Percentiles rank a stretch among this genome's conserved stretches.
phyloP scores from a whole-genome alignment of 192 early-diverging fungal species.

The Backusella westeae region DNA sequence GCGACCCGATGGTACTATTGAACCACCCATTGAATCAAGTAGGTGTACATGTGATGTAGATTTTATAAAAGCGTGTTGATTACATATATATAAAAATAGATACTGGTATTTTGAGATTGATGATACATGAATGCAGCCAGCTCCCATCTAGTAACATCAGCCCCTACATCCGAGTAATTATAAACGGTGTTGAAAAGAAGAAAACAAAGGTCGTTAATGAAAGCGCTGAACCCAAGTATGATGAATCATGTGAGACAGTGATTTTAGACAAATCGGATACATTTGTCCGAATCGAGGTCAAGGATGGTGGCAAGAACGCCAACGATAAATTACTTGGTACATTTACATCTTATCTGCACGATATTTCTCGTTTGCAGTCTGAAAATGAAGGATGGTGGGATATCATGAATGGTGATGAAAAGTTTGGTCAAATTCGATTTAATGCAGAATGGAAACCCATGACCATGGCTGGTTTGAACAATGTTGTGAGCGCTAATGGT shows the following conservation, averaged over 20 bases:
- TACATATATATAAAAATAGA: constrained; percentile 27
- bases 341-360: constrained; percentile 31
- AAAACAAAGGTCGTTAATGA: constrained; percentile 57
- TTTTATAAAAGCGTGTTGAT: not conserved
- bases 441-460: constrained; percentile 65
- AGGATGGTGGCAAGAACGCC: constrained; percentile 49
- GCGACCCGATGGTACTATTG: constrained; percentile 37
- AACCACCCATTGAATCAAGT: constrained; percentile 50
- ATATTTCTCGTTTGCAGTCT: constrained; percentile 23
- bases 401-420: constrained; percentile 9
- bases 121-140: constrained; percentile 49
- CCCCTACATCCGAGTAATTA: constrained; percentile 45
- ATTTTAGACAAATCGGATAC: constrained; percentile 60
- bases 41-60: constrained; percentile 10
- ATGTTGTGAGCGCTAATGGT: constrained; percentile 1
- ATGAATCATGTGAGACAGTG: constrained; percentile 61
- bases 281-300: constrained; percentile 56
- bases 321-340: constrained; percentile 42
- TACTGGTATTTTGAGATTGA: constrained; percentile 56
- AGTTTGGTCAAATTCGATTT: constrained; percentile 27
- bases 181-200: constrained; percentile 42
- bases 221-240: constrained; percentile 73
- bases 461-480: constrained; percentile 48
- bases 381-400: constrained; percentile 30
- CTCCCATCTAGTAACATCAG: constrained; percentile 45